These are phyloP conservation scores for Gaertneriomyces sp. DNA, from an alignment of 192 early-diverging fungal genomes.

Conservation along the genomic window DNA sequence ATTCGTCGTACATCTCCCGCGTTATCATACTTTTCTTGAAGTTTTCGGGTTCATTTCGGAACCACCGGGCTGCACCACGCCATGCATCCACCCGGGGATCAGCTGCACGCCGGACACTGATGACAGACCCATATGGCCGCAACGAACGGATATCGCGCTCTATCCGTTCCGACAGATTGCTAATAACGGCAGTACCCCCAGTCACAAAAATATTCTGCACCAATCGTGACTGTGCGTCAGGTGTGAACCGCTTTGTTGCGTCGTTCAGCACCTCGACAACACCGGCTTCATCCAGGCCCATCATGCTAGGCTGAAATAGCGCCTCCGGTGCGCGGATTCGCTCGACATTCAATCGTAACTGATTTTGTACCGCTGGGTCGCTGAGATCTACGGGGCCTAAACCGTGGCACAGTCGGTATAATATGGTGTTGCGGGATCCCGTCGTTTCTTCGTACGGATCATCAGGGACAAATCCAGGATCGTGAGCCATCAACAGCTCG, in stretches of 20 bases:
- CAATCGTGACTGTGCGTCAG: constrained; percentile 37
- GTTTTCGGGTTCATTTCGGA: constrained; percentile 25
- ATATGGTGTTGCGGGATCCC: constrained; percentile 58
- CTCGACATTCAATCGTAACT: constrained; percentile 89
- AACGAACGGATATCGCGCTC: constrained; percentile 58
- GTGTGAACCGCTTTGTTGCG: constrained; percentile 25
- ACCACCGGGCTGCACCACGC: constrained; percentile 78
- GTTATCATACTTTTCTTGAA: constrained; percentile 56
- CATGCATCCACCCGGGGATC: constrained; percentile 80
- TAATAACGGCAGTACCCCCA: constrained; percentile 66
- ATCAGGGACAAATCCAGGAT: constrained; percentile 70
- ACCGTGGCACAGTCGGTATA: constrained; percentile 72
- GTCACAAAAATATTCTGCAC: constrained; percentile 72
- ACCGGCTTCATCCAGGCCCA: constrained; percentile 86
- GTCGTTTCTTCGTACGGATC: constrained; percentile 58
- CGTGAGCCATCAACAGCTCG: constrained; percentile 64
- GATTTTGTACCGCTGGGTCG: constrained; percentile 60
- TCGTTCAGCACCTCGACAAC: constrained; percentile 59
- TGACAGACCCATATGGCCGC: constrained; percentile 53
- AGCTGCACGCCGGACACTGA: constrained; percentile 57
- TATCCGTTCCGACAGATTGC: constrained; percentile 65
- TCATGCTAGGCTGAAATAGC: constrained; percentile 82
- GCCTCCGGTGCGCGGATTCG: constrained; percentile 83
- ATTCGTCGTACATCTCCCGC: constrained; percentile 73
- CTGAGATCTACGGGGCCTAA: constrained; percentile 41